A percentile compares a stretch with the other conserved stretches of the same genome.
Conservation (phyloP, 257 asterid genomes). For the Fraxinus excelsior region DNA sequence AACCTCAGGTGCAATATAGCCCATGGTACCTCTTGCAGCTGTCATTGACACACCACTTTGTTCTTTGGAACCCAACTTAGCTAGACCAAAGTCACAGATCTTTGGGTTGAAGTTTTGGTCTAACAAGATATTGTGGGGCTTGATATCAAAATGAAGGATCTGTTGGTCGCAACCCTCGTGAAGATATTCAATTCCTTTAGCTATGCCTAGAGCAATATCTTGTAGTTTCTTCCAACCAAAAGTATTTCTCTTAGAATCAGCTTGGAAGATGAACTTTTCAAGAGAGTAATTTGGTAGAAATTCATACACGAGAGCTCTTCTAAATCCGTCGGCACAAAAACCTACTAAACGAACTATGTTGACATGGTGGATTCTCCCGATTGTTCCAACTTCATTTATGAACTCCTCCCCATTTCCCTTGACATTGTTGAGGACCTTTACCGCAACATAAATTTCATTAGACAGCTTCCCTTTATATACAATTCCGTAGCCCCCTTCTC, state of each 20-base stretch:
- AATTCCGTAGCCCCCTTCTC: slow-evolving; percentile 39
- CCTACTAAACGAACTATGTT: slow-evolving; percentile 36
- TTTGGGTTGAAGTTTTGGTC: slow-evolving; percentile 39
- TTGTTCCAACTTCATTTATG: slow-evolving; percentile 31
- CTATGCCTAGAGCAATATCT: slow-evolving; percentile 34
- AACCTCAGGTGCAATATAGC: slow-evolving; percentile 38
- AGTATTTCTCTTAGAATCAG: background rate
- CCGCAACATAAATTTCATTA: slow-evolving; percentile 29
- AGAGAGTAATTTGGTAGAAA: slow-evolving; percentile 32
- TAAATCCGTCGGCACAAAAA: slow-evolving; percentile 39
- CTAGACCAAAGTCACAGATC: slow-evolving; percentile 42
- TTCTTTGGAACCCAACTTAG: slow-evolving; percentile 34
- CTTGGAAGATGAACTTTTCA: slow-evolving; percentile 23
- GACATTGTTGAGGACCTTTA: slow-evolving; percentile 28
- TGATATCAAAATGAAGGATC: slow-evolving; percentile 43
- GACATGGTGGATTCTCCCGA: slow-evolving; percentile 37
- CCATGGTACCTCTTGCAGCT: slow-evolving; percentile 36
- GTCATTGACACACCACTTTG: slow-evolving; percentile 29
- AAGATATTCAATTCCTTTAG: slow-evolving; percentile 38
- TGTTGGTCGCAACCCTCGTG: slow-evolving; percentile 35
- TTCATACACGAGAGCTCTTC: slow-evolving; percentile 32
- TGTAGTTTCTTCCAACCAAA: slow-evolving; percentile 29
- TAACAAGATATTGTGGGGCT: slow-evolving; percentile 40
- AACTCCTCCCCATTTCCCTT: slow-evolving; percentile 34
- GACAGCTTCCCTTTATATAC: slow-evolving; percentile 37